Evolutionary conservation across 805 yeast species (phyloP), one percentile per base, ranked within the genome.

Genomic region (Yarrowia deformans): DNA sequence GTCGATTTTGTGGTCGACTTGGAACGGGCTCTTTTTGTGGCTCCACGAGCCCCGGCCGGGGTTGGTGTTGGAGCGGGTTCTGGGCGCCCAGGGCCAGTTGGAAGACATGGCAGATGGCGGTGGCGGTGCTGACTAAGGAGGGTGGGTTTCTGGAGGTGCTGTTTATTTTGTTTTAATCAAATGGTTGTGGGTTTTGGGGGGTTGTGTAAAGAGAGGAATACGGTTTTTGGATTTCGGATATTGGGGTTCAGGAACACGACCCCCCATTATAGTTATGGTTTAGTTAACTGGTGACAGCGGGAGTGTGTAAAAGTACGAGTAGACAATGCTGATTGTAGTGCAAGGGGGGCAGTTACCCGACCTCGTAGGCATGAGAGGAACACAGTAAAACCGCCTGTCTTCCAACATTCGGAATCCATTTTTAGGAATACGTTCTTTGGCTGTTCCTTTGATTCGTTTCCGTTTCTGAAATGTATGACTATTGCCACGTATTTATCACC

Each of bases 11-110:
- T 40, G 48, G 23, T 40, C 16, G 16, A 40, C 8, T 6, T 19
- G 32, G 10, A 54, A 54, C 35, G 60, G 60, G 60, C 45, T 54
- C 60, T 54, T 54, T 56, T 56, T 56, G 63, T 56, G 63, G 35
- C 37, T 32, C 63, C 63, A 40, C 8, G 5, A 1, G 32, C 18
- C 18, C 3, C 16, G 37, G 5, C 18, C 2, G 18, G 45, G 60
- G 35, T 37, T 54, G 7, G 63, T 56, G 23, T 42, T 42, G 37
- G 63, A 40, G 63, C 63, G 48, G 48, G 5, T 16, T 29, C 63
- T 3, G 37, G 63, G 63, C 1, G 46, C 63, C 63, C 63, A 56
- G 39, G 63, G 63, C 63, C 63, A 56, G 23, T 23, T 16, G 2
- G 63, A 3, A 5, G 63, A 56, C 63, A 56, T 56, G 39, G 19